Evolutionary conservation across 1,284 basidiomycete genomes (phyloP).

Genomic region (Porogramme epimiltina): DNA sequence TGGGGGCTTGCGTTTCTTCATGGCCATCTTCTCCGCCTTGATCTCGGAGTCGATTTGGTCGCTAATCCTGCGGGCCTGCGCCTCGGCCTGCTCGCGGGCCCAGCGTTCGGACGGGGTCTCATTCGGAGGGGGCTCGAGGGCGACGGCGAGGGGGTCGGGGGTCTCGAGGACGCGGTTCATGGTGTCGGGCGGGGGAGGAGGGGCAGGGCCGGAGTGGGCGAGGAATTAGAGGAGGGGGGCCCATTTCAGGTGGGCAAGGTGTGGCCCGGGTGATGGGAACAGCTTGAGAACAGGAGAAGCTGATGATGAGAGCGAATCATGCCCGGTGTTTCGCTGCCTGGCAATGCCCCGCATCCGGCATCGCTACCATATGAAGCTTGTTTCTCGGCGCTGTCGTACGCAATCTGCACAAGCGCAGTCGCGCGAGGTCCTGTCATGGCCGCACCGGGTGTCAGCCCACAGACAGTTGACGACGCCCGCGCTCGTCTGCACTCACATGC

Average conservation of each 20-base stretch:
- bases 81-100: constrained; percentile 55
- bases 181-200: constrained; percentile 4
- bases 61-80: constrained; percentile 57
- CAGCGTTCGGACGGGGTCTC: constrained; percentile 56
- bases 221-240: neutral
- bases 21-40: constrained; percentile 49
- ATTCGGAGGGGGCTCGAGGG: constrained; percentile 58
- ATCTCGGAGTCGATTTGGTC: constrained; percentile 72
- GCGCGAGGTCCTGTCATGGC: too few relatives aligned
- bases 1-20: constrained; percentile 54
- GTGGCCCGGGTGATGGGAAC: constrained; percentile 22
- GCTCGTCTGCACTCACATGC: too few relatives aligned
- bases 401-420: too few relatives aligned
- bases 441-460: too few relatives aligned
- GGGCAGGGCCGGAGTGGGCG: neutral
- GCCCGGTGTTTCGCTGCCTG: neutral
- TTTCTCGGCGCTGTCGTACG: too few relatives aligned
- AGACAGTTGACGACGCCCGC: too few relatives aligned
- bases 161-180: constrained; percentile 22
- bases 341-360: neutral
- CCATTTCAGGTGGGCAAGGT: constrained; percentile 6
- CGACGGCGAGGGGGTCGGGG: constrained; percentile 56
- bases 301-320: constrained; percentile 18
- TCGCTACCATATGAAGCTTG: neutral
- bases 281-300: constrained; percentile 22